phyloP scores from a whole-genome alignment of 2,329 filamentous ascomycete species.

The Phialemoniopsis sp. region DNA sequence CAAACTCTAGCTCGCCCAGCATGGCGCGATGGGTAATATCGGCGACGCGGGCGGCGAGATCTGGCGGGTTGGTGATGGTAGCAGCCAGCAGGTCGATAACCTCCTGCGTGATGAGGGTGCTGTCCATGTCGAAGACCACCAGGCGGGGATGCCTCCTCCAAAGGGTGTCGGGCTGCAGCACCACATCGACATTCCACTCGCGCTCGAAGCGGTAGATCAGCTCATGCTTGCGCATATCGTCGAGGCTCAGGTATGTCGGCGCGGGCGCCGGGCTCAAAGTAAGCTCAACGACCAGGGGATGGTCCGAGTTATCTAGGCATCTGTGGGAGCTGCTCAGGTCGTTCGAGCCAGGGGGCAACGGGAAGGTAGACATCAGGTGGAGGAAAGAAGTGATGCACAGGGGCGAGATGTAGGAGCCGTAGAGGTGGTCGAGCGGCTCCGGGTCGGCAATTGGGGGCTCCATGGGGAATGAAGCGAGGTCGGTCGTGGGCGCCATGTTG shows the following conservation, averaged over 20 bases:
- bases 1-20: conserved; percentile 93
- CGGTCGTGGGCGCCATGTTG: conserved; percentile 56
- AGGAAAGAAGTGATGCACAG: conserved; percentile 63
- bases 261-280: conserved; percentile 57
- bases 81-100: conserved; percentile 94
- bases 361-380: conserved; percentile 61
- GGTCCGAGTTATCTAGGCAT: conserved; percentile 56
- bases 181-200: conserved; percentile 84
- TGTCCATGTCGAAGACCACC: conserved; percentile 98
- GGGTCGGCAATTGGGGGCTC: conserved; percentile 53
- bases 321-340: conserved; percentile 57
- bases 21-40: conserved; percentile 91
- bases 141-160: conserved; percentile 78
- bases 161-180: conserved; percentile 68
- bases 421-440: conserved; percentile 60
- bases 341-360: conserved; percentile 41
- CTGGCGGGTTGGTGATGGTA: conserved; percentile 62
- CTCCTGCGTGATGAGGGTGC: conserved; percentile 93
- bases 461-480: conserved; percentile 54
- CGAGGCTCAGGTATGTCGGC: conserved; percentile 59
- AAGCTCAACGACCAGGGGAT: conserved; percentile 63
- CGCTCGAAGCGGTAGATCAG: conserved; percentile 79
- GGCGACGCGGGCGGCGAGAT: conserved; percentile 77
- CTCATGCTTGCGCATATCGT: conserved; percentile 74
- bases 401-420: conserved; percentile 62